Base-by-base conservation (phyloP, 192 early-diverging fungal species). In the Umbelopsis isabellina region DNA sequence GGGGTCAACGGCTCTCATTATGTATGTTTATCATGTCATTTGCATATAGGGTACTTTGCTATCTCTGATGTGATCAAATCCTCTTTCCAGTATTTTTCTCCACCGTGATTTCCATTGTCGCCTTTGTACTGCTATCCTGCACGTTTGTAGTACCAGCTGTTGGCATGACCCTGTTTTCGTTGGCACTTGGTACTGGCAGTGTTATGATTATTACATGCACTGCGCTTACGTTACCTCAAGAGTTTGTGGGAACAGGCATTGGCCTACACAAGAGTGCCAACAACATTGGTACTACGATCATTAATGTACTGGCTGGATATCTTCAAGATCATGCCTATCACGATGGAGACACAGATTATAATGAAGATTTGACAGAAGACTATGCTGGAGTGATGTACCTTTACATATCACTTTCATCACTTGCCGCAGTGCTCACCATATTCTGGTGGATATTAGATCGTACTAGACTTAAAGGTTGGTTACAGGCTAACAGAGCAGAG, bases 221-320 rank as follows among this genome's bases (percentile, higher is more conserved):
- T 3, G 78, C 87, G 45, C 75, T 90, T 6, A 73, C 86, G 6
- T 44, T 88, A 18, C 87, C 84, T 4, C 77, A 75, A 53, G 80
- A 70, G 66, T 75, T 83, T 20, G 71, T 85, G 18, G 88, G 88
- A 25, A 86, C 84, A 0, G 85, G 81, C 10, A 61, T 87, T 47
- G 86, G 88, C 1, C 73, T 90, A 30, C 86, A 87, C 82, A 90
- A 90, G 72, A 84, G 81, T 33, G 82, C 84, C 3, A 85, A 82
- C 75, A 90, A 88, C 58, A 84, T 85, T 10, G 88, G 87, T 11
- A 82, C 84, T 20, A 88, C 88, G 1, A 86, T 88, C 23, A 83
- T 90, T 6, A 80, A 84, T 18, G 82, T 88, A 21, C 71, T 87
- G 20, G 80, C 87, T 45, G 88, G 88, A 23, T 81, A 82, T 65